Conservation (phyloP, 2,329 filamentous ascomycete species). For the Sphaceloma murrayae region DNA sequence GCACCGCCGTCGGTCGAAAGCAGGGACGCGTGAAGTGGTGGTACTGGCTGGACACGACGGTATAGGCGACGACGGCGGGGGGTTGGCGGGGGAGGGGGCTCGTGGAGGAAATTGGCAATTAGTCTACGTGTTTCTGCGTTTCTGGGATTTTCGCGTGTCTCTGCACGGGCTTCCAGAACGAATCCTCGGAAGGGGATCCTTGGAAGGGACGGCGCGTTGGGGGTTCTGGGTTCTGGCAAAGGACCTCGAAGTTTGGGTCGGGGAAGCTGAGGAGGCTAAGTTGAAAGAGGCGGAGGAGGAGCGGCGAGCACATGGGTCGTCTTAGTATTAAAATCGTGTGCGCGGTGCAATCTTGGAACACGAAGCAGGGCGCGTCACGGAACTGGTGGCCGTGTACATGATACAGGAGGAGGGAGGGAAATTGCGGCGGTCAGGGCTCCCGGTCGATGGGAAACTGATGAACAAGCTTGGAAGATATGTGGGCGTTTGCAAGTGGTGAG, state of each 20-base stretch:
- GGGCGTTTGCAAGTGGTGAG: conserved; percentile 1
- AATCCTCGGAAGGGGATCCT: no score
- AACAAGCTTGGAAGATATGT: no score
- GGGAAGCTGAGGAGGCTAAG: no score
- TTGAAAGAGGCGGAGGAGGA: not conserved
- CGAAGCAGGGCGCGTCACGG: conserved; percentile 3
- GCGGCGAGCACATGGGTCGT: conserved; percentile 6
- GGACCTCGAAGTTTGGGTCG: no score
- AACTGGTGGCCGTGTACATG: conserved; percentile 8
- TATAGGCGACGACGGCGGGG: not conserved
- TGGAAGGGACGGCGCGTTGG: not conserved
- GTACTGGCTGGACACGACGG: no score
- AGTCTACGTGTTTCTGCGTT: conserved; percentile 4
- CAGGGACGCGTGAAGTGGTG: no score
- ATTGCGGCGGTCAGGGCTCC: conserved; percentile 13
- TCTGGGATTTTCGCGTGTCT: no score
- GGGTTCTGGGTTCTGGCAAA: no score
- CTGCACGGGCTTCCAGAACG: no score
- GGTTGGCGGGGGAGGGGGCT: not conserved
- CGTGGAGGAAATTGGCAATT: conserved; percentile 12
- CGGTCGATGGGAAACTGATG: not conserved
- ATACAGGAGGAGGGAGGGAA: not conserved
- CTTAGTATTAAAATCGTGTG: no score
- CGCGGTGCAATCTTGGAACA: not conserved
- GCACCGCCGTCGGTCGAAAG: conserved; percentile 6